A percentile compares a stretch with the other conserved stretches of the same genome.
phyloP scores from a whole-genome alignment of 2,329 filamentous ascomycete species.

The Pyricularia sp. region DNA sequence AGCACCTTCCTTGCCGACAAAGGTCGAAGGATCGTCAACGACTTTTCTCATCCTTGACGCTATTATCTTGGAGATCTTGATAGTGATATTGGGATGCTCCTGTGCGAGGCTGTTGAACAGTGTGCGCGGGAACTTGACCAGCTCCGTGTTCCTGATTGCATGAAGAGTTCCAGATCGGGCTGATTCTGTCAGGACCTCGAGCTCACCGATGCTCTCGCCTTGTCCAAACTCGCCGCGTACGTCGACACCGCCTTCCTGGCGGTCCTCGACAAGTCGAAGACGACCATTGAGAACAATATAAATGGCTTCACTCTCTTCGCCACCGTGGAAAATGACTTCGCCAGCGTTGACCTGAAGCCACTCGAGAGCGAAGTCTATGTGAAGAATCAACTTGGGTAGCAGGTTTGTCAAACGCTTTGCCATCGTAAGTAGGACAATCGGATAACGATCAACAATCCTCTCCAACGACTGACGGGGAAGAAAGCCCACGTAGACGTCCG shows the following conservation, averaged over 20 bases:
- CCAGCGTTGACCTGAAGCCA: slow-evolving; percentile 97
- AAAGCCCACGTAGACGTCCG: slow-evolving; percentile 96
- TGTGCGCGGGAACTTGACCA: slow-evolving; percentile 92
- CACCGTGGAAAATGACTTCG: slow-evolving; percentile 87
- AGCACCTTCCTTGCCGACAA: slow-evolving; percentile 53
- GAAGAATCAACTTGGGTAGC: slow-evolving; percentile 78
- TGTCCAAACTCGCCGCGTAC: slow-evolving; percentile 91
- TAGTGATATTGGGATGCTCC: slow-evolving; percentile 95
- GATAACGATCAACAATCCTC: slow-evolving; percentile 85
- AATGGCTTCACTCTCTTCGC: slow-evolving; percentile 94
- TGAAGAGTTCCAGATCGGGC: slow-evolving; percentile 84
- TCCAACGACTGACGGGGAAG: slow-evolving; percentile 78
- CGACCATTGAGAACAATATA: slow-evolving; percentile 96
- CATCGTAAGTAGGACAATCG: slow-evolving; percentile 88
- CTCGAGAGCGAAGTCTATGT: slow-evolving; percentile 96
- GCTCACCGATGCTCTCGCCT: slow-evolving; percentile 92
- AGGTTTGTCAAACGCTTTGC: slow-evolving; percentile 88
- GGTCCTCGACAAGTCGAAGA: slow-evolving; percentile 74
- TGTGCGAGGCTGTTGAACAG: slow-evolving; percentile 96
- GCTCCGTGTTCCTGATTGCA: slow-evolving; percentile 90
- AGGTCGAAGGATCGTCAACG: slow-evolving; percentile 69
- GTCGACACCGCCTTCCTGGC: slow-evolving; percentile 69
- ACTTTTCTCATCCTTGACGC: slow-evolving; percentile 87
- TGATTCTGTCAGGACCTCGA: slow-evolving; percentile 95
- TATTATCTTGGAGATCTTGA: slow-evolving; percentile 98